Evolutionary conservation across 768 basidiomycete species (phyloP).

Genomic region (Lactarius evosmus): DNA sequence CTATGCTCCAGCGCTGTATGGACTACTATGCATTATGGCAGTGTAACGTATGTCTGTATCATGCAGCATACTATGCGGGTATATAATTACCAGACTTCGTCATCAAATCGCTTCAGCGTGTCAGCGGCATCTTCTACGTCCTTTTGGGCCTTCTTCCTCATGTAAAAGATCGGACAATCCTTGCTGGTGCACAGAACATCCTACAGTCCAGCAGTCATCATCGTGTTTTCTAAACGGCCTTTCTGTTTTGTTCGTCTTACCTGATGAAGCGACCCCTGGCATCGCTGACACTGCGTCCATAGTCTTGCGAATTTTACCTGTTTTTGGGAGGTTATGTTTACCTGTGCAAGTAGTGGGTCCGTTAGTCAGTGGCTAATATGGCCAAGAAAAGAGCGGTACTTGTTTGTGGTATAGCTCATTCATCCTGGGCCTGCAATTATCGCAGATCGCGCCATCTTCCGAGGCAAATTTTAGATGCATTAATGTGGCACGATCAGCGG

Average conservation of each 20-base stretch:
- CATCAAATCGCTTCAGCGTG: slow-evolving; percentile 81
- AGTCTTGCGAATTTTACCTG: slow-evolving; percentile 92
- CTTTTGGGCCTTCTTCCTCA: slow-evolving; percentile 97
- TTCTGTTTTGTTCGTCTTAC: slow-evolving; percentile 36
- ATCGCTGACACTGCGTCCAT: slow-evolving; percentile 99
- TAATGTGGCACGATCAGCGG: background rate
- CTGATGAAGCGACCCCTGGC: slow-evolving; percentile 97
- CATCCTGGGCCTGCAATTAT: slow-evolving; percentile 82
- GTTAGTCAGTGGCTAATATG: background rate
- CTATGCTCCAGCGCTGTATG: slow-evolving; percentile 21
- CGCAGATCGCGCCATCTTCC: slow-evolving; percentile 88
- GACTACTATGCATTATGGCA: slow-evolving; percentile 20
- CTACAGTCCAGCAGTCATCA: slow-evolving; percentile 39
- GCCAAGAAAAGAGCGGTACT: slow-evolving; percentile 35
- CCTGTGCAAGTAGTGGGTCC: slow-evolving; percentile 29
- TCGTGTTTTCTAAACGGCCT: slow-evolving; percentile 23
- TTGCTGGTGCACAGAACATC: slow-evolving; percentile 96
- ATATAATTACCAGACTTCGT: slow-evolving; percentile 57
- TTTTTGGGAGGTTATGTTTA: slow-evolving; percentile 61
- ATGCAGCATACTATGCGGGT: background rate
- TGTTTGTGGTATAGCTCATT: slow-evolving; percentile 95
- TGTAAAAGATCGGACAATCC: slow-evolving; percentile 99
- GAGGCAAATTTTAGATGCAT: slow-evolving; percentile 2
- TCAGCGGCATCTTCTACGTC: slow-evolving; percentile 86
- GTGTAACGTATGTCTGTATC: slow-evolving; percentile 3